Base-by-base conservation (phyloP, 176 grass and related monocot genomes). In the Cocos nucifera region DNA sequence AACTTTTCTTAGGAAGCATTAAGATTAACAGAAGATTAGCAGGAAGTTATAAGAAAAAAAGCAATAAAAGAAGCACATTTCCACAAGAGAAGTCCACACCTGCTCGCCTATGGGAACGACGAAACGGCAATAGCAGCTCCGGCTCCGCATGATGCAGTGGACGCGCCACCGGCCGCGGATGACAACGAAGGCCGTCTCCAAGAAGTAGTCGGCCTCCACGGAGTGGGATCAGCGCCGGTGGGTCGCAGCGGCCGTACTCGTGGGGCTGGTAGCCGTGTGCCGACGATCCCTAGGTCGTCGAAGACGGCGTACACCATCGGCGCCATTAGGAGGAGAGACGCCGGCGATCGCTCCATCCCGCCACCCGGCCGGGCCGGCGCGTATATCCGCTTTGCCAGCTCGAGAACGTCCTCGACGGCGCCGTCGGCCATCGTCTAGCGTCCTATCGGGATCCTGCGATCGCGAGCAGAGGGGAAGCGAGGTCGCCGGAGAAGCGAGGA, bases 181-280 rank as follows among this genome's bases (percentile, higher is more conserved):
- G 44, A 81, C 77, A 55, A 98, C 79, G 53, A 62, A 26, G 18
- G 82, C 82, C 4, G 56, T 44, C 79, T 77, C 88, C 9, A 98
- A 73, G 65, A 86, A 65, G 70, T 82, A 98, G 48, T 92, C 84
- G 4, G 83, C 81, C 15, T 73, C 76, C 5, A 98, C 56, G 76
- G 75, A 76, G 28, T 21, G 88, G 82, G 77, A 98, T 92, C 26
- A 98, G 71, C 58, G 84, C 84, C 22, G 88, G 84, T 49, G 82
- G 84, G 59, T 98, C 88, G 67, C 86, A 79, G 61, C 73, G 49
- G 22, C 85, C 94, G 74, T 89, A 89, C 0, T 92, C 88, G 51
- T 98, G 77, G 56, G 84, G 94, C 81, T 98, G 87, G 70, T 98
- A 98, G 67, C 94, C 92, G 93, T 32, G 76, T 98, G 76, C 92